Evolutionary conservation across 495 filamentous ascomycete species (phyloP).

Genomic region (Neurospora intermedia): DNA sequence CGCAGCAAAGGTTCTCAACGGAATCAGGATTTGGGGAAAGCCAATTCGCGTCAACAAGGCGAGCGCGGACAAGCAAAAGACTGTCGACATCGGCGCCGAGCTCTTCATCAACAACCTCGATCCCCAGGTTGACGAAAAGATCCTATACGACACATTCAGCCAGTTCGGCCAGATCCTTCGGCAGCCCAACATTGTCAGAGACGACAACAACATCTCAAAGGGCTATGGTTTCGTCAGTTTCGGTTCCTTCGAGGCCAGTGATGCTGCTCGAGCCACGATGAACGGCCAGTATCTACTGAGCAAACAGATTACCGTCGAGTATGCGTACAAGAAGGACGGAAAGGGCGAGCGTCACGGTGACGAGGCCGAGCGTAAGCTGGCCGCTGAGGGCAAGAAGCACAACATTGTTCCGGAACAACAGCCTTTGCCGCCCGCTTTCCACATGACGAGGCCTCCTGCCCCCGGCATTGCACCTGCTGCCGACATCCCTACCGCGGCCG

Average conservation of each 20-base stretch:
- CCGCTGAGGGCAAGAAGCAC: constrained; percentile 85
- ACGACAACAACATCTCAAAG: constrained; percentile 84
- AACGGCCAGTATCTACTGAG: constrained; percentile 96
- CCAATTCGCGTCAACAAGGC: constrained; percentile 93
- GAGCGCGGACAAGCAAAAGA: constrained; percentile 88
- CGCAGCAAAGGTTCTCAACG: constrained; percentile 92
- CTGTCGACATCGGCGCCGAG: constrained; percentile 90
- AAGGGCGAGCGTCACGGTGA: constrained; percentile 96
- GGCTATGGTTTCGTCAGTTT: constrained; percentile 97
- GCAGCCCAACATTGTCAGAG: constrained; percentile 86
- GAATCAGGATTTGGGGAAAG: constrained; percentile 85
- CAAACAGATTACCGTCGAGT: constrained; percentile 90
- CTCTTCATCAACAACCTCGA: constrained; percentile 96
- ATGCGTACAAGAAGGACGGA: constrained; percentile 98
- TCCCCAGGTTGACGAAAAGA: constrained; percentile 88
- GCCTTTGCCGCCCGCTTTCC: constrained; percentile 44
- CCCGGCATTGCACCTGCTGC: constrained; percentile 12
- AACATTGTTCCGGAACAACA: constrained; percentile 69
- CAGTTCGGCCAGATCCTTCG: constrained; percentile 80
- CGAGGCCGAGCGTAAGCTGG: constrained; percentile 84
- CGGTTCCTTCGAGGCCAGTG: constrained; percentile 86
- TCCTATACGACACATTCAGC: constrained; percentile 93
- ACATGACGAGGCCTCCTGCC: constrained; percentile 25
- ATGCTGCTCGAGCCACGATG: constrained; percentile 86
- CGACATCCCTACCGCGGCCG: constrained; percentile 17